A percentile compares a stretch with the other conserved stretches of the same genome.
Conservation (phyloP, 169 alveolate genomes). For the Plasmodium yoelii region DNA sequence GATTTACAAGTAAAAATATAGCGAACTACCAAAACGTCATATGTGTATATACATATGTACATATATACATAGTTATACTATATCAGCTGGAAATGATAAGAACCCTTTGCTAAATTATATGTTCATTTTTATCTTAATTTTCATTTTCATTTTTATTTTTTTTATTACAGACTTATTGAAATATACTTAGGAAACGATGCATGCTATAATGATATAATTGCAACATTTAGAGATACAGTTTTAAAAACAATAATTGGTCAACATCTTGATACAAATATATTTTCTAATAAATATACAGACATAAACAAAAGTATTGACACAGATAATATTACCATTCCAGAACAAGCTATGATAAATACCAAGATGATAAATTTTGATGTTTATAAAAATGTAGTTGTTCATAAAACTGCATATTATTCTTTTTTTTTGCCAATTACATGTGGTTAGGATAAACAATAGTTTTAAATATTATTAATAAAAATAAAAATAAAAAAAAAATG, state of each 20-base stretch:
- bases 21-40: background rate
- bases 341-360: constrained; percentile 20
- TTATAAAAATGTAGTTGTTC: constrained; percentile 58
- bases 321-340: constrained; percentile 21
- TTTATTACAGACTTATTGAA: constrained; percentile 42
- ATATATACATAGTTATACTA: no score
- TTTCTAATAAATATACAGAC: constrained; percentile 50
- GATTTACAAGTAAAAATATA: constrained; percentile 78
- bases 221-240: constrained; percentile 79
- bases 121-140: no score
- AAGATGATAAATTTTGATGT: constrained; percentile 48
- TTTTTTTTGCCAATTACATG: constrained; percentile 83
- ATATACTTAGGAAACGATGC: constrained; percentile 69
- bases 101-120: background rate
- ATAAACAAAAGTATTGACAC: constrained; percentile 7
- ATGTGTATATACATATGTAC: no score
- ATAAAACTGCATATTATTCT: constrained; percentile 85
- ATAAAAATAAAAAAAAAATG: no score
- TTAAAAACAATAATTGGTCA: constrained; percentile 86
- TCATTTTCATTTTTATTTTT: no score
- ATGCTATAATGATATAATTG: constrained; percentile 67
- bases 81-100: no score
- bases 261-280: constrained; percentile 82
- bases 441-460: constrained; percentile 80
- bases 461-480: background rate